phyloP scores from a whole-genome alignment of 108 stramenopile genomes.

The Mediolabrus comicus region DNA sequence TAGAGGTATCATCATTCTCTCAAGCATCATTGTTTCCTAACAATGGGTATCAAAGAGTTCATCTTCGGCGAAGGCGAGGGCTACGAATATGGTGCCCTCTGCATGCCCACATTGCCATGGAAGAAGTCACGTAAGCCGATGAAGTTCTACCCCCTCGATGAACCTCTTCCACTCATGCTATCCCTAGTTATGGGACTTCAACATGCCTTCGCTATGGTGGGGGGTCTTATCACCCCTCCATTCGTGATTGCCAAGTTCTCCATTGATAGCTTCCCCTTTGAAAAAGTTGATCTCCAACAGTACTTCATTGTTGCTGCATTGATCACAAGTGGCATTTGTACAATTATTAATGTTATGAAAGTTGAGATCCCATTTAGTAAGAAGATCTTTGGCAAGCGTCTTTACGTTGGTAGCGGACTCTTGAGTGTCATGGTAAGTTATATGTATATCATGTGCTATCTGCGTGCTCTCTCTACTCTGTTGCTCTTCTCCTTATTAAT shows the following conservation, averaged over 20 bases:
- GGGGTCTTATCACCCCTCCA: constrained; percentile 68
- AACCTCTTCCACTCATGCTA: constrained; percentile 54
- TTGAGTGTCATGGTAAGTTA: constrained; percentile 67
- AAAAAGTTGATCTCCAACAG: constrained; percentile 51
- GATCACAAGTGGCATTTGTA: constrained; percentile 71
- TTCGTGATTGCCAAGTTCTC: constrained; percentile 60
- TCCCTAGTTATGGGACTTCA: constrained; percentile 62
- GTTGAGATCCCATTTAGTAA: constrained; percentile 54
- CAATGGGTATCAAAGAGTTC: constrained; percentile 38
- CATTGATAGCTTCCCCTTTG: constrained; percentile 41
- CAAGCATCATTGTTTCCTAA: too few relatives aligned
- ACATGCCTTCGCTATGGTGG: constrained; percentile 59
- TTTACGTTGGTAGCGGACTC: constrained; percentile 69
- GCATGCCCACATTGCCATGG: constrained; percentile 59
- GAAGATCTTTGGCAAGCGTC: constrained; percentile 47
- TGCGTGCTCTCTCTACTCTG: too few relatives aligned
- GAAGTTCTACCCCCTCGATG: constrained; percentile 36
- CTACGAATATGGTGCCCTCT: constrained; percentile 57
- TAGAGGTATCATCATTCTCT: too few relatives aligned
- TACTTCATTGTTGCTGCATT: constrained; percentile 73
- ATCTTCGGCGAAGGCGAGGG: constrained; percentile 54
- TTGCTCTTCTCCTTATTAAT: not conserved
- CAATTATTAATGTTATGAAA: constrained; percentile 62
- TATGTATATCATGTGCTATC: not conserved
- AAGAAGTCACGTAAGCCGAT: constrained; percentile 1